Percentiles rank a stretch among this genome's conserved stretches.
Conservation (phyloP, 2,329 filamentous ascomycete genomes). For the Neonectria faginata region DNA sequence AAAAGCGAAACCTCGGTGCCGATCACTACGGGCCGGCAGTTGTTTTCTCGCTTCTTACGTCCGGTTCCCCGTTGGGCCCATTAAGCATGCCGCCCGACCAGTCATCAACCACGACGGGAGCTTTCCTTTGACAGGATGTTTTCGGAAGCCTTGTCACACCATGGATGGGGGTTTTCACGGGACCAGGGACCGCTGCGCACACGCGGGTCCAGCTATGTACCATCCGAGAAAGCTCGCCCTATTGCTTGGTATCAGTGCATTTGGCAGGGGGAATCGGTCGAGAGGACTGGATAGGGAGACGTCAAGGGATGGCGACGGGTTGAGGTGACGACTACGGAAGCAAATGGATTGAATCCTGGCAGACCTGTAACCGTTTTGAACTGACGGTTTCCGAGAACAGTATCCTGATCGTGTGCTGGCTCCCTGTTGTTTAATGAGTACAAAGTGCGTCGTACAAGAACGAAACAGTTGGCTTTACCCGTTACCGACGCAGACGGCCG, state of each 20-base stretch:
- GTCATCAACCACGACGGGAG: conserved; percentile 1
- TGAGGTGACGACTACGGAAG: conserved; percentile 7
- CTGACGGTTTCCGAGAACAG: conserved; percentile 18
- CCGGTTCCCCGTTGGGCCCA: conserved; percentile 5
- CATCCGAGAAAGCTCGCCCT: conserved; percentile 4
- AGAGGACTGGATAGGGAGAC: conserved; percentile 13
- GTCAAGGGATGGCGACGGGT: conserved; percentile 2
- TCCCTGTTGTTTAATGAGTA: conserved; percentile 5
- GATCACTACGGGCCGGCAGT: conserved; percentile 15
- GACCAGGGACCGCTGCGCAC: conserved; percentile 5
- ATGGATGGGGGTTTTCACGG: conserved; percentile 20
- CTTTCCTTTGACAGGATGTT: conserved; percentile 1
- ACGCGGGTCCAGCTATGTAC: conserved; percentile 6
- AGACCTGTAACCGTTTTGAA: conserved; percentile 10
- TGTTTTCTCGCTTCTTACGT: conserved; percentile 4
- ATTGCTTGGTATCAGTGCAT: conserved; percentile 7
- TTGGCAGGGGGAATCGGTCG: conserved; percentile 13
- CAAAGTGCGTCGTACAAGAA: conserved; percentile 8
- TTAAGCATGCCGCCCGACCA: conserved; percentile 1
- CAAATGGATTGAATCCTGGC: conserved; percentile 11
- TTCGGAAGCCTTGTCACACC: conserved; percentile 17
- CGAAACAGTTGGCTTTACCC: conserved; percentile 2
- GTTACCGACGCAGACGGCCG: background rate
- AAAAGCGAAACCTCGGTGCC: background rate
- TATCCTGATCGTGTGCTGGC: conserved; percentile 18